Percentiles rank a stretch among this genome's conserved stretches.
These are phyloP conservation scores for Brasilioporus rufonigricans DNA, from an alignment of 768 basidiomycete genomes.

Conservation along the genomic window DNA sequence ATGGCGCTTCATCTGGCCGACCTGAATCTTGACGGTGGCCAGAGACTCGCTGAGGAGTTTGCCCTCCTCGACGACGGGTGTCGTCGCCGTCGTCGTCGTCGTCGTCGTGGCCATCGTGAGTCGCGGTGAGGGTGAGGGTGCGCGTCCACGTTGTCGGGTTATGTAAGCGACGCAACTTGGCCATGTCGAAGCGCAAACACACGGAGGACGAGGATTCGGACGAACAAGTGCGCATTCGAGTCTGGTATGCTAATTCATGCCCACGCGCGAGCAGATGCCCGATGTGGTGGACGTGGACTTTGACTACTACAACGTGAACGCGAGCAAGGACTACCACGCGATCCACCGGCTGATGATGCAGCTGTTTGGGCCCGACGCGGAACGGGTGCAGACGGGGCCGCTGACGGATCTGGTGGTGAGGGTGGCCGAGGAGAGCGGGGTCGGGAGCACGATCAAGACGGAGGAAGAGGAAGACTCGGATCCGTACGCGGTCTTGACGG, in stretches of 20 bases:
- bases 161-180: conserved; percentile 10
- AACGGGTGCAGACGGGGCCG: conserved; percentile 64
- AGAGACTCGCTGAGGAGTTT: conserved; percentile 84
- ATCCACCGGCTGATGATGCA: conserved; percentile 71
- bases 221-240: conserved; percentile 40
- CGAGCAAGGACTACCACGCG: conserved; percentile 81
- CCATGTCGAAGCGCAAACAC: conserved; percentile 58
- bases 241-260: too few species aligned
- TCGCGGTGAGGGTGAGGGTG: conserved; percentile 2
- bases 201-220: conserved; percentile 35
- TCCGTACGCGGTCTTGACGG: conserved; percentile 85
- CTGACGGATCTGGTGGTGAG: conserved; percentile 78
- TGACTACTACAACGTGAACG: conserved; percentile 89
- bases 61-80: conserved; percentile 65
- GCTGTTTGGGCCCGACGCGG: conserved; percentile 72
- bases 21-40: conserved; percentile 85
- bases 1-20: conserved; percentile 93
- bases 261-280: conserved; percentile 12
- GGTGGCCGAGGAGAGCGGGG: conserved; percentile 66
- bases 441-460: conserved; percentile 91
- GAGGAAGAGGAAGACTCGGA: conserved; percentile 55
- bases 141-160: conserved; percentile 6
- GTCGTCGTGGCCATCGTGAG: conserved; percentile 22
- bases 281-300: conserved; percentile 44
- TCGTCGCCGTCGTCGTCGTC: conserved; percentile 21